Percentiles rank a stretch among this genome's conserved stretches.
Evolutionary conservation across 2,329 filamentous ascomycete genomes (phyloP).

Genomic region (Helotiales sp.): DNA sequence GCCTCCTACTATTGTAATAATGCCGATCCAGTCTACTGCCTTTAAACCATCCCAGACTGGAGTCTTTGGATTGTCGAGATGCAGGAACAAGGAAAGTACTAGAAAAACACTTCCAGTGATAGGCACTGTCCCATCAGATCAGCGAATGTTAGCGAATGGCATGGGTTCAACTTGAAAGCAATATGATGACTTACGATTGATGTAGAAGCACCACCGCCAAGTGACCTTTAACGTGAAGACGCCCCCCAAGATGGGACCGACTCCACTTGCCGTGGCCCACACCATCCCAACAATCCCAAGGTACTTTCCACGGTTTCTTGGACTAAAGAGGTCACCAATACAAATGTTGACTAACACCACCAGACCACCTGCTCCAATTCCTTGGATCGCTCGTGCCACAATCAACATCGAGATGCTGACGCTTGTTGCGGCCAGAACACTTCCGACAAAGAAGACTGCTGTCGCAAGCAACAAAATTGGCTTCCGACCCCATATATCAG

Average conservation of each 20-base stretch:
- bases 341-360: constrained; percentile 51
- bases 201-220: constrained; percentile 62
- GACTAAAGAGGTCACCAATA: constrained; percentile 53
- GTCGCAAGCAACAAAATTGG: constrained; percentile 52
- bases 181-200: too few species aligned
- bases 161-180: constrained; percentile 21
- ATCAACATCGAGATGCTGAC: constrained; percentile 63
- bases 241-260: constrained; percentile 52
- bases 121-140: too few species aligned
- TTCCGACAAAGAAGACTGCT: constrained; percentile 62
- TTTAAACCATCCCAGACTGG: constrained; percentile 58
- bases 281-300: constrained; percentile 65
- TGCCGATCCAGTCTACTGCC: constrained; percentile 59
- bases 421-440: constrained; percentile 60
- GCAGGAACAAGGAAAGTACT: constrained; percentile 59
- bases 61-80: constrained; percentile 61
- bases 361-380: constrained; percentile 51
- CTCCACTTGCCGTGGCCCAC: constrained; percentile 54
- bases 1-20: constrained; percentile 64
- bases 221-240: constrained; percentile 59
- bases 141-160: background rate
- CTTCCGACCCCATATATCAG: constrained; percentile 55
- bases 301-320: constrained; percentile 45
- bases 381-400: constrained; percentile 44
- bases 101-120: constrained; percentile 41